Evolutionary conservation across 2,329 filamentous ascomycete genomes (phyloP).

Genomic region (Xylariaceae sp.): DNA sequence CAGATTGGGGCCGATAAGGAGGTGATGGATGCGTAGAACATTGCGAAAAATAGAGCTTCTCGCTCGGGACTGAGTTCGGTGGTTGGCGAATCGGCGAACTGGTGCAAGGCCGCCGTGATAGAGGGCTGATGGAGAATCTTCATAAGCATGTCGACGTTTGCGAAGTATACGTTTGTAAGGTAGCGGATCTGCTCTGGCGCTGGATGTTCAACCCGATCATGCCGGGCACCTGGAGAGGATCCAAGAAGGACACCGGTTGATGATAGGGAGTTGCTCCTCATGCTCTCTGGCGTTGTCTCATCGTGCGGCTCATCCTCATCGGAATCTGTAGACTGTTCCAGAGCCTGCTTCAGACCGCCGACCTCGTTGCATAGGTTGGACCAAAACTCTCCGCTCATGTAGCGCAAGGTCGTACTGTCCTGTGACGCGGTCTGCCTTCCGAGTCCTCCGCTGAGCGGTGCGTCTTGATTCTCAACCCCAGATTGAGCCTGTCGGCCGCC

Average conservation of each 20-base stretch:
- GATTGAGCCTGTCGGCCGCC: neutral
- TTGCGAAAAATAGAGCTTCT: constrained; percentile 37
- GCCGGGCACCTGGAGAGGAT: constrained; percentile 14
- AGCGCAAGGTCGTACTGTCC: constrained; percentile 27
- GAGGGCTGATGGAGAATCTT: constrained; percentile 43
- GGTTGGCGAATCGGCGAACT: constrained; percentile 26
- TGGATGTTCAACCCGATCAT: constrained; percentile 27
- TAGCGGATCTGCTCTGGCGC: constrained; percentile 32
- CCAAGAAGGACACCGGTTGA: constrained; percentile 23
- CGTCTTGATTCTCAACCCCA: neutral
- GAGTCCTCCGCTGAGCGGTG: neutral
- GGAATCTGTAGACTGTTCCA: constrained; percentile 39
- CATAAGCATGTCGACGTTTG: constrained; percentile 39
- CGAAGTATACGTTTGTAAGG: constrained; percentile 32
- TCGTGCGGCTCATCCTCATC: constrained; percentile 29
- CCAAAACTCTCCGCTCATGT: constrained; percentile 42
- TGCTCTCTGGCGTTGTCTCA: constrained; percentile 17
- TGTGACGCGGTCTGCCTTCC: neutral
- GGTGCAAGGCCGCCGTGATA: constrained; percentile 26
- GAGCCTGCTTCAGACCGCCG: constrained; percentile 38
- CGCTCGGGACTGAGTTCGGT: constrained; percentile 17
- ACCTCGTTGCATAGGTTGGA: constrained; percentile 39
- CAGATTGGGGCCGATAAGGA: constrained; percentile 30
- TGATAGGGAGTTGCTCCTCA: constrained; percentile 3
- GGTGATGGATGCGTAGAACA: constrained; percentile 38